Conservation (phyloP, 192 early-diverging fungal genomes). For the Dissophora ornata region DNA sequence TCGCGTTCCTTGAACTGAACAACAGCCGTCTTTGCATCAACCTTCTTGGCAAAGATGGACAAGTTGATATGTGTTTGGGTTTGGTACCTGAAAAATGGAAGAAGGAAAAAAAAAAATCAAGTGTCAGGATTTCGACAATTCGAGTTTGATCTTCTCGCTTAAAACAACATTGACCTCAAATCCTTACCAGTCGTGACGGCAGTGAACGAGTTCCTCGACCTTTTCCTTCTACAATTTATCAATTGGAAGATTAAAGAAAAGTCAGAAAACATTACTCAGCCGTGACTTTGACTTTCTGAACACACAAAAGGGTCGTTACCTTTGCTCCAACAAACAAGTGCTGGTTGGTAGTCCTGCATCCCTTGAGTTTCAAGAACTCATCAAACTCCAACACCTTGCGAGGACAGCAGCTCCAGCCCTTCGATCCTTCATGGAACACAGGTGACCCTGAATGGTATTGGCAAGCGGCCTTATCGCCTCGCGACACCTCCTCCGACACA, state of each 20-base stretch:
- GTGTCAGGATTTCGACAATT: background rate
- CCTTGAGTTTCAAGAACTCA: slow-evolving; percentile 95
- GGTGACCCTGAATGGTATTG: slow-evolving; percentile 89
- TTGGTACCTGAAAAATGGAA: slow-evolving; percentile 74
- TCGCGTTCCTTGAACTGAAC: slow-evolving; percentile 74
- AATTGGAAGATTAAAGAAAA: background rate
- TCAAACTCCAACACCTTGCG: slow-evolving; percentile 98
- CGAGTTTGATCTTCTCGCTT: background rate
- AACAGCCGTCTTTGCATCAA: slow-evolving; percentile 74
- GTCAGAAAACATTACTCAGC: background rate
- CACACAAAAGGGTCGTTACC: too few species aligned
- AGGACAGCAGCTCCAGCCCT: slow-evolving; percentile 97
- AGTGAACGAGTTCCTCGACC: slow-evolving; percentile 72
- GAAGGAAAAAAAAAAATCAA: background rate
- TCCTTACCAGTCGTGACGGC: slow-evolving; percentile 84
- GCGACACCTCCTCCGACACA: slow-evolving; percentile 67
- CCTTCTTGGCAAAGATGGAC: slow-evolving; percentile 94
- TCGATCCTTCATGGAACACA: slow-evolving; percentile 98
- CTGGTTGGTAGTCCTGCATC: slow-evolving; percentile 84
- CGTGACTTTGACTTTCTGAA: too few species aligned
- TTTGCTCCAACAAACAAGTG: slow-evolving; percentile 88
- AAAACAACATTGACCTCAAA: too few species aligned
- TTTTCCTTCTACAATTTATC: slow-evolving; percentile 31
- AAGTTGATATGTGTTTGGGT: slow-evolving; percentile 85
- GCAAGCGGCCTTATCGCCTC: slow-evolving; percentile 71